Evolutionary conservation across 2,329 filamentous ascomycete genomes (phyloP).

Genomic region (Colletotrichum lindemuthianum): DNA sequence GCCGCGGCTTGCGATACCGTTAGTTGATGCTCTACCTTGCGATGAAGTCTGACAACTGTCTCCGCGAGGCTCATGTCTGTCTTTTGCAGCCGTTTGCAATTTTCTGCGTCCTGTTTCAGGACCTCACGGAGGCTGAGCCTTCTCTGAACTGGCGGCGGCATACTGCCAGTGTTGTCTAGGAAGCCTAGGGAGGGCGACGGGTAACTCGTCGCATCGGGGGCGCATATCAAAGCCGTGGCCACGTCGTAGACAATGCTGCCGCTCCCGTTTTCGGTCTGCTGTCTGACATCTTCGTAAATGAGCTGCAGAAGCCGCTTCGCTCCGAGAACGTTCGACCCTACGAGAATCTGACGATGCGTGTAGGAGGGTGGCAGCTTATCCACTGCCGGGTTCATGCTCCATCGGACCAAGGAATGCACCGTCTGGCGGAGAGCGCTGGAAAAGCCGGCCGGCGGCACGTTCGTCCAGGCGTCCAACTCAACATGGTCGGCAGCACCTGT

Average conservation of each 20-base stretch:
- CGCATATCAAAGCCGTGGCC: slow-evolving; percentile 74
- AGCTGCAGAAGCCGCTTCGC: slow-evolving; percentile 67
- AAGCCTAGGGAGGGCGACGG: slow-evolving; percentile 45
- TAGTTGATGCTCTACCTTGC: slow-evolving; percentile 74
- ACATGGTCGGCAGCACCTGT: slow-evolving; percentile 70
- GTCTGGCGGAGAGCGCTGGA: slow-evolving; percentile 67
- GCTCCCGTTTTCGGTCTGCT: slow-evolving; percentile 68
- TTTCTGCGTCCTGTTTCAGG: slow-evolving; percentile 66
- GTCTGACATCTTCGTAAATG: slow-evolving; percentile 74
- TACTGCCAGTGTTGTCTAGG: slow-evolving; percentile 49
- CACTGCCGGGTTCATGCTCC: slow-evolving; percentile 68
- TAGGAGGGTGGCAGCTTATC: slow-evolving; percentile 72
- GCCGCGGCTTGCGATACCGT: slow-evolving; percentile 46
- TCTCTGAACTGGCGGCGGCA: slow-evolving; percentile 52
- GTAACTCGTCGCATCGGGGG: slow-evolving; percentile 66
- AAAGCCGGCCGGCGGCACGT: slow-evolving; percentile 65
- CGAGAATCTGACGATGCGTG: slow-evolving; percentile 76
- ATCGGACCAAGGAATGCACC: slow-evolving; percentile 71
- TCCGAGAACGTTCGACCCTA: slow-evolving; percentile 69
- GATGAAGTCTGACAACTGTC: slow-evolving; percentile 69
- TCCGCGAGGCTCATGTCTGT: slow-evolving; percentile 68
- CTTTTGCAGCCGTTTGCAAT: slow-evolving; percentile 65
- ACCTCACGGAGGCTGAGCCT: slow-evolving; percentile 68
- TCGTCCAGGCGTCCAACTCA: slow-evolving; percentile 76
- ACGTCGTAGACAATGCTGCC: slow-evolving; percentile 74